phyloP scores from a whole-genome alignment of 768 basidiomycete genomes.

The Leccinum rimulosum region DNA sequence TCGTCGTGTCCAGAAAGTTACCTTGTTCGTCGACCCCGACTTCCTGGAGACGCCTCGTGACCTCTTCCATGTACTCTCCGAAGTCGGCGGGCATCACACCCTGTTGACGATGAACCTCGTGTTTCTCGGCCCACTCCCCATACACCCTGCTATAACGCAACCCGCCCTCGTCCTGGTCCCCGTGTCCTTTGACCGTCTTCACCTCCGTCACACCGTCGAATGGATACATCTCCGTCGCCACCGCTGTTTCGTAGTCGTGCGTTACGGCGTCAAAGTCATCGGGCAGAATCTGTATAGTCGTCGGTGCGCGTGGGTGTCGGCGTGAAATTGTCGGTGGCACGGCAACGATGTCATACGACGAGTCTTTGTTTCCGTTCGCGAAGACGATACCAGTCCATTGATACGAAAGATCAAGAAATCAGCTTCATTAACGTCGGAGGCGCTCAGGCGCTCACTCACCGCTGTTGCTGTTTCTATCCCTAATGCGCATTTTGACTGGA shows the following conservation, averaged over 20 bases:
- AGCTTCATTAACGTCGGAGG: background rate
- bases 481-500: slow-evolving; percentile 22
- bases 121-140: slow-evolving; percentile 32
- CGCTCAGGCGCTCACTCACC: slow-evolving; percentile 19
- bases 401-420: slow-evolving; percentile 15
- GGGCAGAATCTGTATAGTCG: slow-evolving; percentile 30
- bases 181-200: slow-evolving; percentile 13
- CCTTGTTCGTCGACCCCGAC: slow-evolving; percentile 32
- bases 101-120: slow-evolving; percentile 28
- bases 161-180: slow-evolving; percentile 4
- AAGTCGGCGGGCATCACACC: slow-evolving; percentile 23
- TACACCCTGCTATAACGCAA: slow-evolving; percentile 30
- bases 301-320: slow-evolving; percentile 30
- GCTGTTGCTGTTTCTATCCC: slow-evolving; percentile 26
- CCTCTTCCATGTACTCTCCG: slow-evolving; percentile 29
- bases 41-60: slow-evolving; percentile 36
- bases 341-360: slow-evolving; percentile 32
- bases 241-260: slow-evolving; percentile 26
- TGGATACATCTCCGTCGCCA: slow-evolving; percentile 24
- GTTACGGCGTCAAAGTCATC: slow-evolving; percentile 33
- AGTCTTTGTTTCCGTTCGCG: slow-evolving; percentile 22
- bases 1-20: slow-evolving; percentile 19
- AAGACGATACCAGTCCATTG: slow-evolving; percentile 4
- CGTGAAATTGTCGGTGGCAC: slow-evolving; percentile 13
- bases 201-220: slow-evolving; percentile 27